phyloP scores from a whole-genome alignment of 805 yeast species.

The Candida pseudoglaebosa region DNA sequence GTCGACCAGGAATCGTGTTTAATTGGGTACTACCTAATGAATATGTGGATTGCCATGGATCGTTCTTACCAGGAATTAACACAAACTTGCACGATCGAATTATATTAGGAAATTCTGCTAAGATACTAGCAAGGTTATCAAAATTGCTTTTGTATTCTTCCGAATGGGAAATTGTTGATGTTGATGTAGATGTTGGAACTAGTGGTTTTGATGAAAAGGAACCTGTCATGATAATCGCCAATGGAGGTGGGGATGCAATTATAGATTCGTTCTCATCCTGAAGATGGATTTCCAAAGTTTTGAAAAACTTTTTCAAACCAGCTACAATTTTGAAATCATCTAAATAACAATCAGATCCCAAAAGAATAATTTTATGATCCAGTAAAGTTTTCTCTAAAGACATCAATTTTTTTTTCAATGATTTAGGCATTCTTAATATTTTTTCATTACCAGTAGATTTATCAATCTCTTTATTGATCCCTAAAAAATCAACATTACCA shows the following conservation, averaged over 20 bases:
- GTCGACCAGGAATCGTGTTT: slow-evolving; percentile 54
- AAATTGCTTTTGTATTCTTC: slow-evolving; percentile 63
- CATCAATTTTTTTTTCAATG: slow-evolving; percentile 51
- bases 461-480: slow-evolving; percentile 30
- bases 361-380: slow-evolving; percentile 57
- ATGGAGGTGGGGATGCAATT: slow-evolving; percentile 39
- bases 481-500: slow-evolving; percentile 73
- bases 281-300: slow-evolving; percentile 36
- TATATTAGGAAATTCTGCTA: slow-evolving; percentile 57
- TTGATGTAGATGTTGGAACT: slow-evolving; percentile 49
- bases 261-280: slow-evolving; percentile 13
- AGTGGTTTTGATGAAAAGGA: slow-evolving; percentile 71
- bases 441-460: slow-evolving; percentile 27
- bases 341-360: slow-evolving; percentile 73
- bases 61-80: slow-evolving; percentile 85
- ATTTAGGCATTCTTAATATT: slow-evolving; percentile 55
- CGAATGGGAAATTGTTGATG: slow-evolving; percentile 46
- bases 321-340: slow-evolving; percentile 58
- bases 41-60: slow-evolving; percentile 83
- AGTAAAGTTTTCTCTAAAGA: slow-evolving; percentile 52
- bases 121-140: slow-evolving; percentile 65
- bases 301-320: slow-evolving; percentile 62
- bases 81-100: slow-evolving; percentile 53
- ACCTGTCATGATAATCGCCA: slow-evolving; percentile 75
- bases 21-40: slow-evolving; percentile 50